A percentile compares a stretch with the other conserved stretches of the same genome.
Conservation (phyloP, 306 rosid species). For the Betula pendula region DNA sequence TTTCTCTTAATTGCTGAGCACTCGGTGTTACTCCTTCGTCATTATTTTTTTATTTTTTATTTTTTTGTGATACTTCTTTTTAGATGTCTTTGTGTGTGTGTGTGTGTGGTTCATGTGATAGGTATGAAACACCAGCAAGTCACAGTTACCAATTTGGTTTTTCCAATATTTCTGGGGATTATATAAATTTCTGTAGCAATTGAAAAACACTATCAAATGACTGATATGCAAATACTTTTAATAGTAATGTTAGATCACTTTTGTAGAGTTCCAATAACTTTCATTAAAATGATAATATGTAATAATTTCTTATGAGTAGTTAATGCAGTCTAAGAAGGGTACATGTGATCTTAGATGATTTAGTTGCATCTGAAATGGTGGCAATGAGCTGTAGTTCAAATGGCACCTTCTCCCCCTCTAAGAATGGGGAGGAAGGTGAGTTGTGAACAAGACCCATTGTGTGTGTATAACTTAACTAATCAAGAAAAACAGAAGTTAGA, state of each 20-base stretch:
- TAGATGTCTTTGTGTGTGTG: neutral
- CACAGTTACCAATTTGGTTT: too few species aligned
- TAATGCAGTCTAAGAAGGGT: neutral
- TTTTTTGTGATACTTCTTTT: neutral
- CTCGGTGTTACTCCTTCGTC: neutral
- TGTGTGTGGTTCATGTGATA: neutral
- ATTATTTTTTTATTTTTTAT: neutral
- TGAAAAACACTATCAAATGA: too few species aligned
- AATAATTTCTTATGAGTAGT: neutral
- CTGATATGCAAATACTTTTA: too few species aligned
- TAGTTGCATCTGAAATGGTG: neutral
- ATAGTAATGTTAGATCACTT: neutral
- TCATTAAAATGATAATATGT: neutral
- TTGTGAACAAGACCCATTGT: neutral
- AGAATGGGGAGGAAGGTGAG: neutral
- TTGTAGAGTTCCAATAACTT: neutral
- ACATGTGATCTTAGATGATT: neutral
- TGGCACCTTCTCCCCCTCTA: neutral
- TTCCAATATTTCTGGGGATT: too few species aligned
- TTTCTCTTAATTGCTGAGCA: neutral
- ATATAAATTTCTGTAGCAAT: too few species aligned
- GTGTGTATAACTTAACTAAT: neutral
- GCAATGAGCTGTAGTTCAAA: neutral
- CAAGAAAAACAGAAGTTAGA: neutral
- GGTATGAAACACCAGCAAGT: too few species aligned